phyloP scores from a whole-genome alignment of 768 basidiomycete genomes.

The Boletus tylopilopsis region DNA sequence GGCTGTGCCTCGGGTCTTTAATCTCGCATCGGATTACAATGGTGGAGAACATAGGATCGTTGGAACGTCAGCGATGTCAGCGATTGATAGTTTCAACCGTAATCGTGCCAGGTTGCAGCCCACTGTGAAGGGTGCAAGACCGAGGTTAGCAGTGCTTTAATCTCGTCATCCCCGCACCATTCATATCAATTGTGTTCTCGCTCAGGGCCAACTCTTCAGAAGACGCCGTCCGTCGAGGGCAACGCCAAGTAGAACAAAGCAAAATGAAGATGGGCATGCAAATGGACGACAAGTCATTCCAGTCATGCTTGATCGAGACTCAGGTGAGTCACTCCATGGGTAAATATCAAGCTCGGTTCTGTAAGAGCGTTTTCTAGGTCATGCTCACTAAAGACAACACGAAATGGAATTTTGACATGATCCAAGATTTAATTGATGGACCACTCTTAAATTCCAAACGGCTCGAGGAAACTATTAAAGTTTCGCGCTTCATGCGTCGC shows the following conservation, averaged over 20 bases:
- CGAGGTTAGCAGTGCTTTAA: slow-evolving; percentile 45
- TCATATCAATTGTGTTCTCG: neutral
- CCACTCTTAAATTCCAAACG: slow-evolving; percentile 88
- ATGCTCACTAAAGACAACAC: slow-evolving; percentile 83
- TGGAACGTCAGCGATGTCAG: slow-evolving; percentile 79
- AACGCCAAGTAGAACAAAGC: slow-evolving; percentile 85
- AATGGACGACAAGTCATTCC: slow-evolving; percentile 94
- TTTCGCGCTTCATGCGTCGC: slow-evolving; percentile 82
- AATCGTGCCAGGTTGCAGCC: slow-evolving; percentile 73
- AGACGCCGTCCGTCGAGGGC: slow-evolving; percentile 82
- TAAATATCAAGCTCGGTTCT: neutral
- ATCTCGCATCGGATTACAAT: slow-evolving; percentile 78
- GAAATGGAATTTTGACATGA: slow-evolving; percentile 89
- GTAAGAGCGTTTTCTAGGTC: slow-evolving; percentile 46
- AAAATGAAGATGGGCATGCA: slow-evolving; percentile 89
- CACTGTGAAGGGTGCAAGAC: slow-evolving; percentile 52
- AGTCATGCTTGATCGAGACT: slow-evolving; percentile 78
- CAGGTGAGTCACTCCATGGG: slow-evolving; percentile 47
- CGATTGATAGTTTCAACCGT: slow-evolving; percentile 92
- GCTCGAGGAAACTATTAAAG: slow-evolving; percentile 92
- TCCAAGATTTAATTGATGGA: slow-evolving; percentile 89
- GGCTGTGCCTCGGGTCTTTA: slow-evolving; percentile 81
- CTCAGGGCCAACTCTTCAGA: slow-evolving; percentile 75
- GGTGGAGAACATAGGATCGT: slow-evolving; percentile 74
- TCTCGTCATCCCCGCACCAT: neutral